Evolutionary conservation across 257 asterid species (phyloP), one percentile per base, ranked within the genome.

Genomic region (Solanum peruvianum): DNA sequence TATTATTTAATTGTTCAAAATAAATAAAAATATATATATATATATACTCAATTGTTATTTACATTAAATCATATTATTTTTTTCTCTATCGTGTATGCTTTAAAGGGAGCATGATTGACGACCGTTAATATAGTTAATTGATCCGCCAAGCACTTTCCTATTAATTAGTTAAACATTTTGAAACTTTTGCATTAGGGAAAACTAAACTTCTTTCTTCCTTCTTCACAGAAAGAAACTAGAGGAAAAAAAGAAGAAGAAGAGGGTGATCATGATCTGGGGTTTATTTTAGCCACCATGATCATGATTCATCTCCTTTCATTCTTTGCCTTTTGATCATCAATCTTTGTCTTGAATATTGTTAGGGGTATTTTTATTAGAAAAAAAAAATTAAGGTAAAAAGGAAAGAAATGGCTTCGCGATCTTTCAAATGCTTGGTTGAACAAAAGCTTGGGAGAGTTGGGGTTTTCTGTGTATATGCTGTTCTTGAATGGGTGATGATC

Each of bases 401-500:
- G 4, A 33, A 33, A 6, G 6, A 9, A 87, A 82, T 86, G 37
- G 70, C 85, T 83, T 23, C 83, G 37, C 82, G 64, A 29, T 87
- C 90, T 11, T 88, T 93, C 83, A 86, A 88, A 76, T 7, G 72
- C 27, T 92, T 89, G 16, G 90, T 95, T 9, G 98, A 94, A 87
- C 89, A 92, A 77, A 92, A 92, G 70, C 62, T 93, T 67, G 98
- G 99, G 13, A 87, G 87, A 33, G 86, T 94, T 18, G 92, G 95
- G 7, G 87, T 93, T 86, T 93, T 96, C 91, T 27, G 94, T 88
- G 42, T 95, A 76, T 95, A 92, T 72, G 95, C 91, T 33, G 16
- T 93, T 39, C 90, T 97, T 11, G 99, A 97, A 90, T 94, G 97
- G 94, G 60, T 92, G 25, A 87, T 97, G 83, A 96, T 96, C 58